A percentile compares a stretch with the other conserved stretches of the same genome.
These are phyloP conservation scores for Coprinopsis sp. DNA, from an alignment of 768 basidiomycete species.

Conservation along the genomic window DNA sequence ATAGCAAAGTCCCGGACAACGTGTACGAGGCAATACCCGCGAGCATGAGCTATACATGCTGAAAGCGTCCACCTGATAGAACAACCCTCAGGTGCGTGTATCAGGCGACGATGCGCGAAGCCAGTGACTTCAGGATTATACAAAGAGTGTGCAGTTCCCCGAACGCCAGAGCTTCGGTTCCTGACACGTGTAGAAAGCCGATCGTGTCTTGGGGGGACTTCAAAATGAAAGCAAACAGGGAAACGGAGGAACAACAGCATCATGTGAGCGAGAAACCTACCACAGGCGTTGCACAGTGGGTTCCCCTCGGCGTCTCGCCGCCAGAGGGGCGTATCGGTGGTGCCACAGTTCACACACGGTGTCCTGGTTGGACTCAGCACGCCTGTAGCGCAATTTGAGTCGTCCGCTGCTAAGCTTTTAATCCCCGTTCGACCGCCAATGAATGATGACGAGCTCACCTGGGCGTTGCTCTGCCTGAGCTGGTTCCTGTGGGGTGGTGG, in stretches of 20 bases:
- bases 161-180: too few relatives aligned
- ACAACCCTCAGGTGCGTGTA: too few relatives aligned
- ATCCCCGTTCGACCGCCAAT: background rate
- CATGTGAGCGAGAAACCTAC: conserved; percentile 45
- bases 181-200: too few relatives aligned
- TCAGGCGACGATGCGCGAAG: too few relatives aligned
- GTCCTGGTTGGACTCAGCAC: conserved; percentile 35
- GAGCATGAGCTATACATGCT: too few relatives aligned
- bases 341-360: conserved; percentile 71
- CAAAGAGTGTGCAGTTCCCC: too few relatives aligned
- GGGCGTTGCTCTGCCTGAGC: conserved; percentile 18
- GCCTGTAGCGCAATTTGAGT: conserved; percentile 20
- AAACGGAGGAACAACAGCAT: conserved; percentile 21
- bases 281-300: conserved; percentile 86
- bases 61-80: too few relatives aligned
- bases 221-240: conserved; percentile 20
- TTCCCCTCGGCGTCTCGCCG: conserved; percentile 77
- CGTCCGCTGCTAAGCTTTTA: conserved; percentile 19
- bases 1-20: conserved; percentile 10
- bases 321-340: conserved; percentile 80
- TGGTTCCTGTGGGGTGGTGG: conserved; percentile 18
- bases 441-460: conserved; percentile 15
- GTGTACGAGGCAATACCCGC: conserved; percentile 6
- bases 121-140: too few relatives aligned
- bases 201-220: conserved; percentile 1